phyloP scores from a whole-genome alignment of 495 filamentous ascomycete species.

The Arthonia radiata region DNA sequence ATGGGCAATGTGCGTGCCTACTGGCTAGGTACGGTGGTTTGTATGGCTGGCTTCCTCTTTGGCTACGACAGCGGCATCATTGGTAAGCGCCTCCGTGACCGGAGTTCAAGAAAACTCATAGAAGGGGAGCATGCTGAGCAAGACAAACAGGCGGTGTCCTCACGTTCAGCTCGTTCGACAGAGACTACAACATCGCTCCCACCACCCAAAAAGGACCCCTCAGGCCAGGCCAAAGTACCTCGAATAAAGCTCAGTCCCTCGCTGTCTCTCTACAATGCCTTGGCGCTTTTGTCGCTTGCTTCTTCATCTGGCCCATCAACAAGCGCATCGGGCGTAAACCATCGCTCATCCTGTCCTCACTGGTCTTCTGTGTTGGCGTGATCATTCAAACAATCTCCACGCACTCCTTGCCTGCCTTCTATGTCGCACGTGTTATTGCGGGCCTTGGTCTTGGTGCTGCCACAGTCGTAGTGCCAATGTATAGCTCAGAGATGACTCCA shows the following conservation, averaged over 20 bases:
- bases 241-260: slow-evolving; percentile 16
- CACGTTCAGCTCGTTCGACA: slow-evolving; percentile 27
- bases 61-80: slow-evolving; percentile 35
- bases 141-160: slow-evolving; percentile 23
- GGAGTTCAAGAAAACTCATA: too few species aligned
- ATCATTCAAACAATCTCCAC: slow-evolving; percentile 16
- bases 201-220: slow-evolving; percentile 15
- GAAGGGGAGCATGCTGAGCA: too few species aligned
- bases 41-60: slow-evolving; percentile 17
- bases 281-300: slow-evolving; percentile 31
- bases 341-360: slow-evolving; percentile 14
- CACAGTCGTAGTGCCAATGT: slow-evolving; percentile 28
- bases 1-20: slow-evolving; percentile 24
- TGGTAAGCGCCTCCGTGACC: slow-evolving; percentile 8
- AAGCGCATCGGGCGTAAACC: slow-evolving; percentile 14
- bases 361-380: slow-evolving; percentile 17
- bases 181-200: slow-evolving; percentile 25
- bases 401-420: slow-evolving; percentile 14
- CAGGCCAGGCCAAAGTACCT: too few species aligned
- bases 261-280: slow-evolving; percentile 25
- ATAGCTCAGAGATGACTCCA: slow-evolving; percentile 27
- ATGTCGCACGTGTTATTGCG: slow-evolving; percentile 23
- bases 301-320: slow-evolving; percentile 21
- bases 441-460: slow-evolving; percentile 29
- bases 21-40: slow-evolving; percentile 24